Evolutionary conservation across 2,329 filamentous ascomycete species (phyloP), one percentile per base, ranked within the genome.

Genomic region (Conoideocrella luteorostrata): DNA sequence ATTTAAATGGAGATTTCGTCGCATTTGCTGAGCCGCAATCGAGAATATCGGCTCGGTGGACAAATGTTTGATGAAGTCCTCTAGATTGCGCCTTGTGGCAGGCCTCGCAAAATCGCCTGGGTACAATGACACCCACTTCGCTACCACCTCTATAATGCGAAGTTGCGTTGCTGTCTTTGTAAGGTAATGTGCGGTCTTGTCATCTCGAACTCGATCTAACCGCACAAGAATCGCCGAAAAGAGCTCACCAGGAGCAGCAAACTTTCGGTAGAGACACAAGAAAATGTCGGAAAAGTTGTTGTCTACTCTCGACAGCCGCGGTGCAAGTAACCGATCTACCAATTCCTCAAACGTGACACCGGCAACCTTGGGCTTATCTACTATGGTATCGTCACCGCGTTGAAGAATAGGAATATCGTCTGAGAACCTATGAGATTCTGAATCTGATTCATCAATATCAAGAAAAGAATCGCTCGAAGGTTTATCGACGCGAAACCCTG

Each of bases 221-320:
- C 86, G 82, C 46, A 82, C 74, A 32, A 95, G 72, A 35, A 97
- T 85, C 7, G 87, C 82, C 32, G 82, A 77, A 41, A 97, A 80
- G 4, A 98, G 74, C 51, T 84, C 77, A 9, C 78, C 76, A 0
- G 93, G 93, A 2, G 90, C 80, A 4, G 88, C 86, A 60, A 98
- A 97, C 62, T 93, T 94, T 49, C 93, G 84, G 65, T 97, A 97
- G 12, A 97, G 71, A 51, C 91, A 95, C 23, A 97, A 72, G 56
- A 97, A 97, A 15, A 95, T 82, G 35, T 89, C 81, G 2, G 80
- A 78, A 58, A 96, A 98, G 62, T 95, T 95, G 46, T 78, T 76
- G 59, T 97, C 93, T n/a, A 83, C 77, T 58, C 88, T 89, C 22
- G 87, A 89, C 68, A 91, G 83, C 28, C 87, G 86, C 49, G 87